Conservation (phyloP, 176 grass and related monocot species). For the Hsuehochloa calcarea region DNA sequence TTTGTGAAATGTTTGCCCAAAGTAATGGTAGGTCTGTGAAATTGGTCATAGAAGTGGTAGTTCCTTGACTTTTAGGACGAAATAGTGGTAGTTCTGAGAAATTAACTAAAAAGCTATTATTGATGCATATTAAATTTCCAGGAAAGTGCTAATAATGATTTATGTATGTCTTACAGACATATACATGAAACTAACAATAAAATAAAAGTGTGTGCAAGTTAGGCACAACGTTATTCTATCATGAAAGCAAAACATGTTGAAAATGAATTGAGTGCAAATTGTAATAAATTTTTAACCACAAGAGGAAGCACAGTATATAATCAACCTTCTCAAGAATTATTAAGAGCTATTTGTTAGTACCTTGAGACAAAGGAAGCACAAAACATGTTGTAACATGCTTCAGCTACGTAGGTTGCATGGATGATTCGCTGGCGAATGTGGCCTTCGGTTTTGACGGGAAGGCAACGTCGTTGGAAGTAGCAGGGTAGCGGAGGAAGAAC, state of each 20-base stretch:
- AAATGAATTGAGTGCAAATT: not conserved
- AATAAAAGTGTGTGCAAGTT: not conserved
- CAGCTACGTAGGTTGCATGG: too few relatives aligned
- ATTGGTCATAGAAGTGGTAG: too few relatives aligned
- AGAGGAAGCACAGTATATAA: not conserved
- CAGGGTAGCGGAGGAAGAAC: too few relatives aligned
- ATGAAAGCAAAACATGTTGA: not conserved
- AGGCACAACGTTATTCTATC: not conserved
- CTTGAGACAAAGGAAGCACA: slow-evolving; percentile 20
- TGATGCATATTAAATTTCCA: not conserved
- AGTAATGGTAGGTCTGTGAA: too few relatives aligned
- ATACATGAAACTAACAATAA: not conserved
- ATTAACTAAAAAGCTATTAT: too few relatives aligned
- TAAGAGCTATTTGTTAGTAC: not conserved
- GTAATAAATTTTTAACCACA: not conserved
- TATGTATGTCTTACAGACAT: not conserved
- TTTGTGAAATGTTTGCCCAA: too few relatives aligned
- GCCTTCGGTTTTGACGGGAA: too few relatives aligned
- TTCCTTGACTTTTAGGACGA: too few relatives aligned
- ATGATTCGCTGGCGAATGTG: too few relatives aligned
- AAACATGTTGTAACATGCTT: too few relatives aligned
- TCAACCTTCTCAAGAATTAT: not conserved
- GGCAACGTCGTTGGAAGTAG: too few relatives aligned
- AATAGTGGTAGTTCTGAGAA: too few relatives aligned
- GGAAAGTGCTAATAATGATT: not conserved